Percentiles rank a stretch among this genome's conserved stretches.
Conservation (phyloP, 2,329 filamentous ascomycete genomes). For the Zalaria sp. region DNA sequence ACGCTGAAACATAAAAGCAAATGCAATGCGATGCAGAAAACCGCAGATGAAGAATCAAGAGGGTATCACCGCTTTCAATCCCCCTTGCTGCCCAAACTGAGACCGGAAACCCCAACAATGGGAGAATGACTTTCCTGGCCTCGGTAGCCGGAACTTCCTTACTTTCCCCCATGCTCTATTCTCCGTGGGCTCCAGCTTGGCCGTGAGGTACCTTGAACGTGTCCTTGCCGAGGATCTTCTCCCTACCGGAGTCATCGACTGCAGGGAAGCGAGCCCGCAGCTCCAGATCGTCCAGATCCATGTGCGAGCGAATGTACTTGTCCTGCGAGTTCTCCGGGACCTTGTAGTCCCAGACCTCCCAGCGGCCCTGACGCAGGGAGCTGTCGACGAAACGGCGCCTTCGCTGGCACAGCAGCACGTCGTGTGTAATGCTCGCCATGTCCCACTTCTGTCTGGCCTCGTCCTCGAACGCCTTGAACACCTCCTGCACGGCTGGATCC, state of each 20-base stretch:
- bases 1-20: neutral
- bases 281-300: slow-evolving; percentile 69
- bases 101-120: neutral
- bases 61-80: neutral
- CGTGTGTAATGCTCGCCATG: slow-evolving; percentile 58
- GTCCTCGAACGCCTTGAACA: slow-evolving; percentile 48
- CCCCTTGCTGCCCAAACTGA: neutral
- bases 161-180: slow-evolving; percentile 9
- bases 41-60: neutral
- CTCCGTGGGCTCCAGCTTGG: slow-evolving; percentile 19
- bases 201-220: slow-evolving; percentile 13
- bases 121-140: no score
- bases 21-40: neutral
- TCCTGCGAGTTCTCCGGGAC: slow-evolving; percentile 48
- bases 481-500: slow-evolving; percentile 22
- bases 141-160: no score
- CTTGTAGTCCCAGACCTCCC: slow-evolving; percentile 77
- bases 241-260: slow-evolving; percentile 29
- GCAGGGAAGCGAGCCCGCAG: slow-evolving; percentile 58
- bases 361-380: slow-evolving; percentile 60
- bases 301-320: slow-evolving; percentile 75
- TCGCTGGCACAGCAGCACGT: slow-evolving; percentile 65
- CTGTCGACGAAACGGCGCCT: slow-evolving; percentile 66
- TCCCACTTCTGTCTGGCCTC: slow-evolving; percentile 72
- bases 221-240: slow-evolving; percentile 11